Percentiles rank a stretch among this genome's conserved stretches.
These are phyloP conservation scores for Apostasia ramifera DNA, from an alignment of 106 monocot species.

Conservation along the genomic window DNA sequence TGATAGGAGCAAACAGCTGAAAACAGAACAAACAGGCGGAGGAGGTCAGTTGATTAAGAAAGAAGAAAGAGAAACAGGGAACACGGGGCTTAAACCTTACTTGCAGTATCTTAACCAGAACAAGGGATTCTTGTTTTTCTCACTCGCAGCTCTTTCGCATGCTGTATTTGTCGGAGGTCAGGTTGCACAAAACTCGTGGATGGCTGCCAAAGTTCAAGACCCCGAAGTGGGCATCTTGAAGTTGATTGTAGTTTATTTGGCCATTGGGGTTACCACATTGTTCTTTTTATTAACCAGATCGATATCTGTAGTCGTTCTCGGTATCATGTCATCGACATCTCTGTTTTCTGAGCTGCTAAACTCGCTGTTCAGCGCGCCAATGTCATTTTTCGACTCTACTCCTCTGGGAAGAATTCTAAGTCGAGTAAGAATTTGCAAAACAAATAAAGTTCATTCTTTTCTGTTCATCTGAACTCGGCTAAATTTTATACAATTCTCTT, in stretches of 20 bases:
- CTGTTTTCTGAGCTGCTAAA: constrained; percentile 70
- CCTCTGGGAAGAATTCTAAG: constrained; percentile 93
- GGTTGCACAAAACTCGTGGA: constrained; percentile 90
- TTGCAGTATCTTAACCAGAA: constrained; percentile 72
- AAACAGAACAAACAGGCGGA: constrained; percentile 2
- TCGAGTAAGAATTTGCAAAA: constrained; percentile 40
- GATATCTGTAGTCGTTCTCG: constrained; percentile 48
- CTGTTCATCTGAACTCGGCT: neutral
- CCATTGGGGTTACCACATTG: constrained; percentile 46
- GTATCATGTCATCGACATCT: constrained; percentile 76
- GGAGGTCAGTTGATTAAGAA: constrained; percentile 81
- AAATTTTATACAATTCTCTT: constrained; percentile 2
- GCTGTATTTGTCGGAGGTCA: constrained; percentile 64
- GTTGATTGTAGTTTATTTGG: constrained; percentile 65
- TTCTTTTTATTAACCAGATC: constrained; percentile 68
- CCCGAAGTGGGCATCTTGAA: constrained; percentile 58
- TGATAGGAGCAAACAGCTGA: constrained; percentile 9
- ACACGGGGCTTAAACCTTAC: constrained; percentile 77
- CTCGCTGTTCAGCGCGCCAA: constrained; percentile 86
- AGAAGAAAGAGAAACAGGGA: constrained; percentile 80
- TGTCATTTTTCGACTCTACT: constrained; percentile 93
- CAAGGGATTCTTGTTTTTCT: constrained; percentile 57
- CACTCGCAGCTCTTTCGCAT: constrained; percentile 44
- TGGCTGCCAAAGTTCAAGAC: constrained; percentile 88
- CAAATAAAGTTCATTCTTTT: neutral